Evolutionary conservation across 257 asterid species (phyloP).

Genomic region (Solanum megistacrolobum): DNA sequence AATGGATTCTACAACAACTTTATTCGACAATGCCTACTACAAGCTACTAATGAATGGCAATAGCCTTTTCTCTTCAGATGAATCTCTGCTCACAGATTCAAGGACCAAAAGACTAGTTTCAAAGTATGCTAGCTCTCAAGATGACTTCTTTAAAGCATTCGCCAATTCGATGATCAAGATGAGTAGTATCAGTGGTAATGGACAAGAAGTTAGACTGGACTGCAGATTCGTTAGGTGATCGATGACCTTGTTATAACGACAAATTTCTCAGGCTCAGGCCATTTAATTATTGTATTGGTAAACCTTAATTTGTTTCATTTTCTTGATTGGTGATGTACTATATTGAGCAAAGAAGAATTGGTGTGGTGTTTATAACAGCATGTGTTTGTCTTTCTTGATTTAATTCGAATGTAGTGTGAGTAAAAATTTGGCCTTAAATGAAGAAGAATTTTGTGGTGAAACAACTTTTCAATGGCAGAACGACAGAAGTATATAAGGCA

Average conservation of each 20-base stretch:
- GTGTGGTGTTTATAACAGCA: background rate
- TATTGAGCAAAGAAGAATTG: background rate
- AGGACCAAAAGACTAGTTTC: slow-evolving; percentile 45
- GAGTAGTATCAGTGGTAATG: slow-evolving; percentile 57
- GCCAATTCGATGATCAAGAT: slow-evolving; percentile 71
- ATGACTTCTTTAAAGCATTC: slow-evolving; percentile 46
- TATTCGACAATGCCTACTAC: slow-evolving; percentile 64
- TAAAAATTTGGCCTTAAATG: background rate
- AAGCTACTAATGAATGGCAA: slow-evolving; percentile 58
- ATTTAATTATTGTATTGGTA: background rate
- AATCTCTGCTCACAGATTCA: slow-evolving; percentile 39
- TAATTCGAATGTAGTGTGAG: background rate
- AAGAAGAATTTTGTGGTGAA: background rate
- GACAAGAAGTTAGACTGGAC: slow-evolving; percentile 46
- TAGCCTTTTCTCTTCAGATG: slow-evolving; percentile 64
- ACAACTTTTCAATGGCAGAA: background rate
- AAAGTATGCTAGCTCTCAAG: slow-evolving; percentile 43
- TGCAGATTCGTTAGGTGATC: slow-evolving; percentile 35
- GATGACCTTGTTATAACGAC: background rate
- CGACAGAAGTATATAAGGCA: background rate
- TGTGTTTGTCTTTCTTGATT: background rate
- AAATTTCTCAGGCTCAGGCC: background rate
- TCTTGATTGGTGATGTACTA: background rate
- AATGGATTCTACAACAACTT: slow-evolving; percentile 51
- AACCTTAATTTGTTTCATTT: background rate